Evolutionary conservation across 1,284 basidiomycete genomes (phyloP).

Genomic region (Fomitopsis schrenkii): DNA sequence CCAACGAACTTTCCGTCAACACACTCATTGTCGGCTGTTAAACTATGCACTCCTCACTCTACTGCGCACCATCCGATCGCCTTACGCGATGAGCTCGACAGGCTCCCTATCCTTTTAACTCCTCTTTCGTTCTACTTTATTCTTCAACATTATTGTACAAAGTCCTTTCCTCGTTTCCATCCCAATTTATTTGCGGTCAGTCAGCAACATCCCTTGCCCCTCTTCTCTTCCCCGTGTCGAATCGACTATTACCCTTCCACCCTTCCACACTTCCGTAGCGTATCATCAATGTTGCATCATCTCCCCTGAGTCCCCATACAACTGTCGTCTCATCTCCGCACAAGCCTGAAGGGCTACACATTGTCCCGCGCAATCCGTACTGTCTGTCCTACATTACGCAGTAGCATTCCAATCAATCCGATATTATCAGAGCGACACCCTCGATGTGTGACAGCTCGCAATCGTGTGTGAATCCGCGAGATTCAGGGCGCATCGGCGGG

Average conservation of each 20-base stretch:
- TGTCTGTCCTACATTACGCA: slow-evolving; percentile 27
- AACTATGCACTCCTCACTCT: slow-evolving; percentile 44
- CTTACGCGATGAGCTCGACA: slow-evolving; percentile 43
- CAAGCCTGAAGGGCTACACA: slow-evolving; percentile 23
- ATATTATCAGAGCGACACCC: slow-evolving; percentile 12
- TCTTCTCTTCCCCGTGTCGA: slow-evolving; percentile 23
- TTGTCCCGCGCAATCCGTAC: slow-evolving; percentile 17
- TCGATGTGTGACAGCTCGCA: not conserved
- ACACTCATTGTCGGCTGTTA: slow-evolving; percentile 45
- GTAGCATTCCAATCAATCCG: slow-evolving; percentile 18
- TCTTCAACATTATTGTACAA: slow-evolving; percentile 65
- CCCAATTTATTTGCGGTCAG: slow-evolving; percentile 27
- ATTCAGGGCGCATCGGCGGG: not conserved
- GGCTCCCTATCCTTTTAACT: slow-evolving; percentile 26
- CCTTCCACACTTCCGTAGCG: slow-evolving; percentile 19
- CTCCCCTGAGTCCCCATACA: slow-evolving; percentile 18
- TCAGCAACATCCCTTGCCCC: slow-evolving; percentile 18
- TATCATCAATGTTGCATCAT: slow-evolving; percentile 49
- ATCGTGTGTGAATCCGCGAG: not conserved
- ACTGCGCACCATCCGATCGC: slow-evolving; percentile 38
- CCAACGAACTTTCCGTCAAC: slow-evolving; percentile 37
- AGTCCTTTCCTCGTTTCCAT: slow-evolving; percentile 23
- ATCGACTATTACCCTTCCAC: slow-evolving; percentile 31
- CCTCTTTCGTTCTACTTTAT: slow-evolving; percentile 55
- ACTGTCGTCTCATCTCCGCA: slow-evolving; percentile 31